Percentiles rank a stretch among this genome's conserved stretches.
These are phyloP conservation scores for Cucurbita ficifolia DNA, from an alignment of 306 rosid species.

Conservation along the genomic window DNA sequence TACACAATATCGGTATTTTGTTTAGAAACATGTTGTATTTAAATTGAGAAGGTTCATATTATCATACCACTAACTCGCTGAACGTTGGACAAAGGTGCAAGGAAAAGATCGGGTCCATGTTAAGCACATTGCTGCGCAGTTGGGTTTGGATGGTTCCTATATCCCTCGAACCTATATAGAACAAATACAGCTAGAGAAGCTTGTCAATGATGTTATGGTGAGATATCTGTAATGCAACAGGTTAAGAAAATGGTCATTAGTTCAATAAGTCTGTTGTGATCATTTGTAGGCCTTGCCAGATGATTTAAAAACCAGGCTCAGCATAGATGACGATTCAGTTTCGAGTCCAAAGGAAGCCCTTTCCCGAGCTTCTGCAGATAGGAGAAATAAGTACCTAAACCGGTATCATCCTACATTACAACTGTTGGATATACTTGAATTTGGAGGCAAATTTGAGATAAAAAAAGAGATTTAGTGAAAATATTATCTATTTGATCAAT, in stretches of 20 bases:
- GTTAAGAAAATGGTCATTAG: slow-evolving; percentile 1
- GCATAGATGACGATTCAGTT: slow-evolving; percentile 66
- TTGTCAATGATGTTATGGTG: slow-evolving; percentile 96
- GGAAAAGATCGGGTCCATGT: slow-evolving; percentile 69
- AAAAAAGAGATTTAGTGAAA: neutral
- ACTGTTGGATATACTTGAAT: neutral
- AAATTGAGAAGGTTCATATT: neutral
- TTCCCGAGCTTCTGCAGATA: slow-evolving; percentile 89
- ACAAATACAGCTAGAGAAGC: slow-evolving; percentile 97
- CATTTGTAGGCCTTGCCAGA: slow-evolving; percentile 83
- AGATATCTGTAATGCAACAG: slow-evolving; percentile 6
- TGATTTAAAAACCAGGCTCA: slow-evolving; percentile 78
- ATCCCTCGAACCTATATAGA: slow-evolving; percentile 92
- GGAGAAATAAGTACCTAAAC: slow-evolving; percentile 67
- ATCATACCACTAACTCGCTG: slow-evolving; percentile 10
- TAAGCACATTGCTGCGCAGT: slow-evolving; percentile 58
- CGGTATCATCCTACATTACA: slow-evolving; percentile 27
- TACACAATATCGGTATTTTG: neutral
- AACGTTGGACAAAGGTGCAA: slow-evolving; percentile 62
- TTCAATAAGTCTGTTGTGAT: slow-evolving; percentile 22
- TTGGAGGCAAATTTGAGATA: neutral
- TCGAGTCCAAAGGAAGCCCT: slow-evolving; percentile 98
- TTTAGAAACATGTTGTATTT: neutral
- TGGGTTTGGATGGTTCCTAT: slow-evolving; percentile 76
- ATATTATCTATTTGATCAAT: neutral